phyloP scores from a whole-genome alignment of 2,329 filamentous ascomycete genomes.

The Aspergillus fumigatiaffinis region DNA sequence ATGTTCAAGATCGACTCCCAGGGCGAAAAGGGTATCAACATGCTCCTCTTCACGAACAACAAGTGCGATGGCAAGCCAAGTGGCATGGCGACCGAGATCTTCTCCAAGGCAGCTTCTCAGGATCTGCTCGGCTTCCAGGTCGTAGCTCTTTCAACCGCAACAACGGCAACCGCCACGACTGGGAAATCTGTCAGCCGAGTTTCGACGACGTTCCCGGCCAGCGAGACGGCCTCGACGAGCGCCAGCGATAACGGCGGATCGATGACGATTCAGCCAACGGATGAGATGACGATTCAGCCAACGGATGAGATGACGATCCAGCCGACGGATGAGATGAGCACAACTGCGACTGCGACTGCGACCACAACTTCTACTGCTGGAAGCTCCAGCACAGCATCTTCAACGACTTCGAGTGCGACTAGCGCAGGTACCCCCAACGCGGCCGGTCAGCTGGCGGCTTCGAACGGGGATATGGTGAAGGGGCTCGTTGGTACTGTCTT shows the following conservation, averaged over 20 bases:
- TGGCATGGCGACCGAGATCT: conserved; percentile 5
- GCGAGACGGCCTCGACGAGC: not conserved
- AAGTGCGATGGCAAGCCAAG: conserved; percentile 3
- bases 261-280: not conserved
- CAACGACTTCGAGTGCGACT: not conserved
- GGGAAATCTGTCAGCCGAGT: not conserved
- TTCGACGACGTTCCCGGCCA: not conserved
- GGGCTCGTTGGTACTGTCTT: not conserved
- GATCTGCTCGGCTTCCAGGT: conserved; percentile 10
- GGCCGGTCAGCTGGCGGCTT: not conserved
- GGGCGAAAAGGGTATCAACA: conserved; percentile 9
- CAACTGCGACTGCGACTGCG: not conserved
- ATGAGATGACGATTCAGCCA: not conserved
- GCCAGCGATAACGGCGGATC: not conserved
- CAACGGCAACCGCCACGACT: not conserved
- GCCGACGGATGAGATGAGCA: not conserved
- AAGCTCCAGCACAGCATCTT: not conserved
- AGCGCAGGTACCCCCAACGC: not conserved
- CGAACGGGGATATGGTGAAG: not conserved
- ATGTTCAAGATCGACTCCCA: conserved; percentile 10
- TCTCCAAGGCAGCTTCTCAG: conserved; percentile 4
- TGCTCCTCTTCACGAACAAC: conserved; percentile 9
- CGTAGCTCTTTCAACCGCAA: not conserved
- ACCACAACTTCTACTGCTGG: not conserved
- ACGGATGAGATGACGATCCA: not conserved